Base-by-base conservation (phyloP, 23 red algal genomes). In the Gracilaria gracilis region DNA sequence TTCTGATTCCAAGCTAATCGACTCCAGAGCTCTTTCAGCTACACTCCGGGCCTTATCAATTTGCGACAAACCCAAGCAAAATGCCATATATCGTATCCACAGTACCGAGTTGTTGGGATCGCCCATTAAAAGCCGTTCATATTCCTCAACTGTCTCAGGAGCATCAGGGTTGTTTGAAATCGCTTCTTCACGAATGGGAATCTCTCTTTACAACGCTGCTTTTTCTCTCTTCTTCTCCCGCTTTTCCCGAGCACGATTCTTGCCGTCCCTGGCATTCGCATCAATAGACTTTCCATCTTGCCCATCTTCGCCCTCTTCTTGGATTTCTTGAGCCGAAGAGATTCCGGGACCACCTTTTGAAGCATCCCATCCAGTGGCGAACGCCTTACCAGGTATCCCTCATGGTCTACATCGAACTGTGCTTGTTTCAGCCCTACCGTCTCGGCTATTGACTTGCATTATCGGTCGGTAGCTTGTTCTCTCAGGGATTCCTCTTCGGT, bases 1-100 rank as follows among this genome's bases (percentile, higher is more conserved):
- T 36, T 98, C 84, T 13, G 89, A 67, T 5, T 85, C 71, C 15
- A 93, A 49, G 74, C 49, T 67, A 9, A 98, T 93, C 3, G 91
- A 88, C 59, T 93, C 93, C 21, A 98, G 81, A 20, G 94, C 97
- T 24, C 97, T 55, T 49, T 96, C 92, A 25, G 97, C 97, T 24
- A 96, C 67, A 47, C 75, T 87, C 33, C 92, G 80, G 40, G 97
- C 93, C 27, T 93, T 91, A 49, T 85, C 82, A 53, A 96, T 65
- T 48, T 99, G 83, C 25, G 88, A 84, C 25, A 90, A 57, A 19
- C 87, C 64, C 20, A 96, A 24, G 51, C 81, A 94, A 80, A 96
- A 88, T 17, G 97, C 97, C 95, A 99, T 99, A 66, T 96, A 99
- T 21, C 81, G 77, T 33, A 96, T 96, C 97, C 97, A 99, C 21